Evolutionary conservation across 2,329 filamentous ascomycete species (phyloP), one percentile per base, ranked within the genome.

Genomic region (Sclerotinia sclerotiorum): DNA sequence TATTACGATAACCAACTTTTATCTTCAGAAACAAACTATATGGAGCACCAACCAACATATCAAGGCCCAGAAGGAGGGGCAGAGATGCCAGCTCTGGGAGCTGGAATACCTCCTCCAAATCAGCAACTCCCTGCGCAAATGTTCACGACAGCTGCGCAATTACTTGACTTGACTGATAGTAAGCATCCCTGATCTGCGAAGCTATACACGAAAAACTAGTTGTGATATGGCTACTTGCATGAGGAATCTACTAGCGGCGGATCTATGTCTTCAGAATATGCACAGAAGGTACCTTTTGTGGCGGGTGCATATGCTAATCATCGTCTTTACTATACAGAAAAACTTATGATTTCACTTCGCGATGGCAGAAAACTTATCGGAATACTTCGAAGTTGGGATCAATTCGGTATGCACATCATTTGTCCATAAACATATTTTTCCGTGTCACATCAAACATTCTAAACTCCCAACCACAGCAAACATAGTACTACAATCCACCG

Each of bases 101-200:
- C 69, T 35, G 74, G 74, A 24, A 48, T 72, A 56, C 69, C 73
- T 32, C 72, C 73, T 24, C 72, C 60, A 73, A 82, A 80, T 42
- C 85, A 87, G 72, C 90, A 92, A 80, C 83, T 94, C 51, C 92
- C 92, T 19, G 94, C 94, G 69, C 94, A 99, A 83, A 97, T 98
- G 90, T 99, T 99, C 82, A 97, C 95, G 24, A 99, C 95, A 44
- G 95, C 95, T 44, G 94, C 95, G 67, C 95, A 98, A 83, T 84
- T 99, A 69, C 84, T 99, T 69, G 95, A 99, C 79, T 85, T 99
- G 76, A 98, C 95, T 75, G 95, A 99, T 82, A 99, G 94, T 98
- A 88, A 83, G 91, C 76, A 76, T 69, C 57, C 62, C 70, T 62
- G 46, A 39, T 48, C 13, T 48, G 65, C 21, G 6, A 35, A 52